Conservation (phyloP, 176 grass and related monocot genomes). For the Calamus simplicifolius region DNA sequence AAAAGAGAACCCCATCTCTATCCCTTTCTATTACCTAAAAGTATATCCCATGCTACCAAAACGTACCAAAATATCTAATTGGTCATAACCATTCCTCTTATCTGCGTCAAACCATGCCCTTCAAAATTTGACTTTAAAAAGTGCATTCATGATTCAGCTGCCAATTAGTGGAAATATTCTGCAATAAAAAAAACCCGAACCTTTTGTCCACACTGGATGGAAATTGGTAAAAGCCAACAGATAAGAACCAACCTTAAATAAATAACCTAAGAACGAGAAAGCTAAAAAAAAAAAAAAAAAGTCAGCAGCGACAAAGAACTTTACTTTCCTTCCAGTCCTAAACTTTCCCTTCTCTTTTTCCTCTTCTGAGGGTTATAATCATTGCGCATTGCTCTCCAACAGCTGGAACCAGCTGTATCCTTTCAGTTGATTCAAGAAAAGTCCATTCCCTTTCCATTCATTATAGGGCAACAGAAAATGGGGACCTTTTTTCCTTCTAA, state of each 20-base stretch:
- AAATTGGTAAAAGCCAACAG: not conserved
- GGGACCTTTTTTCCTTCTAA: too few species aligned
- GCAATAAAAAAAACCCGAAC: not conserved
- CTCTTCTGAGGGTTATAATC: too few species aligned
- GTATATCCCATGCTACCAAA: not conserved
- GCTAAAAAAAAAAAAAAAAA: not conserved
- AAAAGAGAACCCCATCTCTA: not conserved
- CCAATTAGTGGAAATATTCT: not conserved
- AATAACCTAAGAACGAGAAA: not conserved
- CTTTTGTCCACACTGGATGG: not conserved
- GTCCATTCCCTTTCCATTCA: too few species aligned
- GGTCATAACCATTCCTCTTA: not conserved
- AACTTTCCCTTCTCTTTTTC: too few species aligned
- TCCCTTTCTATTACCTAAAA: conserved; percentile 3
- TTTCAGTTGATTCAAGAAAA: too few species aligned
- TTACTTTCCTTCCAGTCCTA: not conserved
- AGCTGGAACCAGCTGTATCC: too few species aligned
- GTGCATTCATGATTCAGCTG: conserved; percentile 10
- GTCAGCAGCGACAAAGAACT: not conserved
- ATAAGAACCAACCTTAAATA: conserved; percentile 4
- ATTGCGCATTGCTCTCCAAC: too few species aligned
- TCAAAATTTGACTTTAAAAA: not conserved
- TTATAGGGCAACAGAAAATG: too few species aligned
- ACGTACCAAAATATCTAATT: conserved; percentile 3
- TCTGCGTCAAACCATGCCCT: not conserved